Evolutionary conservation across 139 green algal species (phyloP).

Genomic region (Yamagishiella unicocca): DNA sequence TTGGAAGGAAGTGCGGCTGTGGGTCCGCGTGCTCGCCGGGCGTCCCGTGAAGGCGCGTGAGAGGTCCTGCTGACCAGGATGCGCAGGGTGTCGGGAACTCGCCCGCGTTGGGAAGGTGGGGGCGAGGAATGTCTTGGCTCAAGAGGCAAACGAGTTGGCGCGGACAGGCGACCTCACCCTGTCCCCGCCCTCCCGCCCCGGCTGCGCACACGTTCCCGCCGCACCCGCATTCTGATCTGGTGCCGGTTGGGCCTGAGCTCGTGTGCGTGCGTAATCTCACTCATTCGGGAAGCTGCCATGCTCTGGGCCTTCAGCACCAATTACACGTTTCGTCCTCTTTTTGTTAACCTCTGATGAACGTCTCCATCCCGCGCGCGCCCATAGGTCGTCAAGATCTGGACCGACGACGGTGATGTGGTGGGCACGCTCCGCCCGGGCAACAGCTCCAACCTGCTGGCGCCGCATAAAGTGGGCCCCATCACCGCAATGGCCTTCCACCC

Average conservation of each 20-base stretch:
- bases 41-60: not conserved
- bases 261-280: not conserved
- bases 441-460: not conserved
- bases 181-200: too few species aligned
- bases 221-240: not conserved
- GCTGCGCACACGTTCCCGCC: not conserved
- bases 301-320: too few species aligned
- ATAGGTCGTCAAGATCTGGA: conserved; percentile 88
- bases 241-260: not conserved
- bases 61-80: not conserved
- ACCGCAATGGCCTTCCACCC: conserved; percentile 89
- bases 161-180: too few species aligned
- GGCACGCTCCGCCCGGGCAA: conserved; percentile 49
- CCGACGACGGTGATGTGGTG: conserved; percentile 70
- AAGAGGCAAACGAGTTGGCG: too few species aligned
- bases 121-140: too few species aligned
- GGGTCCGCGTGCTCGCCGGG: not conserved
- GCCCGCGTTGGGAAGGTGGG: too few species aligned
- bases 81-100: not conserved
- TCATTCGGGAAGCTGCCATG: not conserved
- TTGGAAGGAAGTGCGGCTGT: too few species aligned
- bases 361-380: not conserved
- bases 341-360: not conserved
- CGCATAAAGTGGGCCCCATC: conserved; percentile 72
- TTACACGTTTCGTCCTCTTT: too few species aligned